Base-by-base conservation (phyloP, 306 rosid genomes). In the Rosa lucieae region DNA sequence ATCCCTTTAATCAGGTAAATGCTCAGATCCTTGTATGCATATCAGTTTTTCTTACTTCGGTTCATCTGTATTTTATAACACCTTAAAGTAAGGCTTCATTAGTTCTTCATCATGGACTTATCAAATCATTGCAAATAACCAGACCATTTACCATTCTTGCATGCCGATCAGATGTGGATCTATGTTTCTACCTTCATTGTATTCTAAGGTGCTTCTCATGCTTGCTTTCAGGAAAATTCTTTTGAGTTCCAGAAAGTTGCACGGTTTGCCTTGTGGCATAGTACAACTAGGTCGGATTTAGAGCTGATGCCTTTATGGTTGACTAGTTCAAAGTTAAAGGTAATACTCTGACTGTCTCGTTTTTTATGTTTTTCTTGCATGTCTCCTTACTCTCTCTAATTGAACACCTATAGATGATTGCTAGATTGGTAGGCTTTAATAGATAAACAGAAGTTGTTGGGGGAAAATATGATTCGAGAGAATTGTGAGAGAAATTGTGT, bases 271-370 rank as follows among this genome's bases (percentile, higher is more conserved):
- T 8, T 94, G 74, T 39, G 99, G 99, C 77, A 93, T 95, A 51
- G 73, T 90, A 81, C 92, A 93, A 21, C 82, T 81, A 85, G 78
- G 81, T 89, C 99, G 21, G 99, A 95, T 89, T 78, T 95, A 73
- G 99, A 95, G 90, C 68, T 79, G 69, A 89, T 94, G 74, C 98
- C 99, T 26, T 84, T 95, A 56, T 95, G 99, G 99, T 82, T 76
- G 40, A 86, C 86, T 77, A 83, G 87, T 87, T 90, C 97, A 55
- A 88, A 90, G 83, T 81, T 85, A 37, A 89, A 87, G 98, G 99
- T 92, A 37, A 59, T 72, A n/a, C 82, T 48, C 73, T 48, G 35
- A 67, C 62, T n/a, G 52, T 70, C 49, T n/a, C 1, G 20, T 23
- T 72, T 72, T 52, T 78, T n/a, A 29, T 47, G 58, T 73, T 44